Conservation (phyloP, 1,284 basidiomycete species). For the Phellopilus nigrolimitatus region DNA sequence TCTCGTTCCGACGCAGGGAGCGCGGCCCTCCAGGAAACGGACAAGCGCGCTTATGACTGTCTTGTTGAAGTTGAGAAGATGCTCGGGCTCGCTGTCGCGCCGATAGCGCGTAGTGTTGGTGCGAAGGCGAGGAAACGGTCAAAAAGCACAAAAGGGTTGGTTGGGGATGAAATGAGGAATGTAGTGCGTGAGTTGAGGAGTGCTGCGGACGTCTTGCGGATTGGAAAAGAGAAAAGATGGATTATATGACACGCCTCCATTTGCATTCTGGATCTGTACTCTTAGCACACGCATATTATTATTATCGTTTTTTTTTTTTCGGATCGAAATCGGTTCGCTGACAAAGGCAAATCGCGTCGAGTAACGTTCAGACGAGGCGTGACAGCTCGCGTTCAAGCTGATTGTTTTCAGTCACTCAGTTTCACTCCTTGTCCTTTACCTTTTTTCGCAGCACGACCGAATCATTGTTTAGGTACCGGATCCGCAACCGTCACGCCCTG, state of each 20-base stretch:
- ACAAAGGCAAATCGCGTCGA: no score
- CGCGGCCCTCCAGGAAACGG: slow-evolving; percentile 26
- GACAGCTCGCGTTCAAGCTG: no score
- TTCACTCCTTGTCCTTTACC: no score
- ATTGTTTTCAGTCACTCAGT: no score
- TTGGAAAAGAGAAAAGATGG: slow-evolving; percentile 29
- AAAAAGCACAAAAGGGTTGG: slow-evolving; percentile 15
- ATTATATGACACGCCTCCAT: slow-evolving; percentile 16
- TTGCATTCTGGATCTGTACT: not conserved
- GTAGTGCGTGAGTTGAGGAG: slow-evolving; percentile 20
- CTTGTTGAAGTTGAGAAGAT: slow-evolving; percentile 32
- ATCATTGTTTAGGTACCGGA: no score
- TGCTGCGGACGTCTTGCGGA: slow-evolving; percentile 29
- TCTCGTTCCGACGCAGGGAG: slow-evolving; percentile 16
- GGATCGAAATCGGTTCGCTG: no score
- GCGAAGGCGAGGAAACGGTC: slow-evolving; percentile 4
- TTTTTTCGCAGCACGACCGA: no score
- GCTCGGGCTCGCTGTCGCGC: slow-evolving; percentile 15
- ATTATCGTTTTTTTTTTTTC: no score
- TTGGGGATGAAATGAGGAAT: not conserved
- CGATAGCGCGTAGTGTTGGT: slow-evolving; percentile 2
- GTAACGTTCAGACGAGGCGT: no score
- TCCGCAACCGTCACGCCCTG: not conserved
- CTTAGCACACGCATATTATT: no score
- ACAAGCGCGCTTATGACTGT: slow-evolving; percentile 31